Evolutionary conservation across 345 rosid species (phyloP), one percentile per base, ranked within the genome.

Genomic region (Iberis pinnata): DNA sequence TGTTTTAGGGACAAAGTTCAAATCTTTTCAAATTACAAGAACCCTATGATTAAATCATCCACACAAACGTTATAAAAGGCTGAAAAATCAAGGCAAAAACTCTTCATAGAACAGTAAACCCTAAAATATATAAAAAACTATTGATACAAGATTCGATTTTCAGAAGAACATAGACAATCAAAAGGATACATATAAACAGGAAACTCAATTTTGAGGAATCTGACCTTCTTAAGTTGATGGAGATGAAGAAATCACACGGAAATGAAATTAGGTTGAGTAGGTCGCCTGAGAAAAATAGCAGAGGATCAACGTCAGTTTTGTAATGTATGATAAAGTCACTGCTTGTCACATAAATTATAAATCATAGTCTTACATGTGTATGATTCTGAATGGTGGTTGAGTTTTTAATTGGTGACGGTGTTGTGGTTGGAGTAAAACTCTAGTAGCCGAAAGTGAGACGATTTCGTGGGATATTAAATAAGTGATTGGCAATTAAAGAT

Each of bases 401-500:
- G 11, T 6, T 12, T n/a, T 16, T 8, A 9, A 29, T 18, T 6
- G 7, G 5, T 52, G 43, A 51, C 60, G 29, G 53, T 51, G 9
- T 51, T 27, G 43, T 51, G 7, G 44, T 52, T 45, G 14, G 51
- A 56, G 43, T 61, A 39, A 60, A 60, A 53, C 24, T n/a, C n/a
- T n/a, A n/a, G n/a, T n/a, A n/a, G n/a, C n/a, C n/a, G n/a, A n/a
- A n/a, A n/a, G n/a, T n/a, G 14, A 53, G 66, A 59, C 18, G 65
- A 33, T 59, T 59, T 53, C 61, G 60, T 66, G 65, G 60, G 54
- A 43, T 52, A 26, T 51, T 43, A 58, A 51, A 57, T 42, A 18
- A 25, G 22, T 33, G 16, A 52, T 19, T 44, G 22, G 27, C 25
- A 17, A 2, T 26, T 29, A 32, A 37, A 14, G 14, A n/a, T n/a